Percentiles rank a stretch among this genome's conserved stretches.
Evolutionary conservation across 2,329 filamentous ascomycete species (phyloP).

Genomic region (Neonectria hederae): DNA sequence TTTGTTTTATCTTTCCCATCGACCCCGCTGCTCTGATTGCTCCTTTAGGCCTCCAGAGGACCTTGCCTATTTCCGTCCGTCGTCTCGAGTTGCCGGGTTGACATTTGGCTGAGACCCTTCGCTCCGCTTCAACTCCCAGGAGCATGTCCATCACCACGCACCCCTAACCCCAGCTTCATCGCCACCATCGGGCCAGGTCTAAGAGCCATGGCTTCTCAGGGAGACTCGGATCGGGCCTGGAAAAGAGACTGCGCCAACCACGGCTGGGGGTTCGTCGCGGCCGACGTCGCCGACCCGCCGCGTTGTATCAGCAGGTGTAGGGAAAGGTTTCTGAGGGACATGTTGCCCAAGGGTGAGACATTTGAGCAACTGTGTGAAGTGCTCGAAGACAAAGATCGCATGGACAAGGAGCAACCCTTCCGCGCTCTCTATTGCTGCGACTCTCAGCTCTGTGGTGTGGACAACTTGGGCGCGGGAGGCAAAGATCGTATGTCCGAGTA

Average conservation of each 20-base stretch:
- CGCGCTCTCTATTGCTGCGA: conserved; percentile 64
- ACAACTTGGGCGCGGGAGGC: conserved; percentile 42
- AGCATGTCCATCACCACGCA: conserved; percentile 26
- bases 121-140: conserved; percentile 9
- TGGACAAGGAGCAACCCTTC: conserved; percentile 46
- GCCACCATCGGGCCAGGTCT: neutral
- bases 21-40: conserved; percentile 11
- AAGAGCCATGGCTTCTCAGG: conserved; percentile 17
- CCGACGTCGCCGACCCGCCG: conserved; percentile 44
- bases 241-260: conserved; percentile 34
- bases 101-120: conserved; percentile 36
- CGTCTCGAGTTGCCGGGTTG: conserved; percentile 35
- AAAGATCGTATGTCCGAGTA: conserved; percentile 54
- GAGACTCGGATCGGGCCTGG: conserved; percentile 1
- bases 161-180: conserved; percentile 10
- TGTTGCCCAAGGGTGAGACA: conserved; percentile 43
- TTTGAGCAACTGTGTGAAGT: conserved; percentile 46
- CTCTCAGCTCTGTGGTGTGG: conserved; percentile 59
- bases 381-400: conserved; percentile 40
- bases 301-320: conserved; percentile 49
- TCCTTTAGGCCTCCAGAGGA: neutral
- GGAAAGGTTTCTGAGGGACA: conserved; percentile 43
- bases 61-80: conserved; percentile 9
- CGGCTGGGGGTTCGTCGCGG: conserved; percentile 45
- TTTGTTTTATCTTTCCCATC: conserved; percentile 1